Evolutionary conservation across 306 rosid genomes (phyloP).

Genomic region (Alnus rubra): DNA sequence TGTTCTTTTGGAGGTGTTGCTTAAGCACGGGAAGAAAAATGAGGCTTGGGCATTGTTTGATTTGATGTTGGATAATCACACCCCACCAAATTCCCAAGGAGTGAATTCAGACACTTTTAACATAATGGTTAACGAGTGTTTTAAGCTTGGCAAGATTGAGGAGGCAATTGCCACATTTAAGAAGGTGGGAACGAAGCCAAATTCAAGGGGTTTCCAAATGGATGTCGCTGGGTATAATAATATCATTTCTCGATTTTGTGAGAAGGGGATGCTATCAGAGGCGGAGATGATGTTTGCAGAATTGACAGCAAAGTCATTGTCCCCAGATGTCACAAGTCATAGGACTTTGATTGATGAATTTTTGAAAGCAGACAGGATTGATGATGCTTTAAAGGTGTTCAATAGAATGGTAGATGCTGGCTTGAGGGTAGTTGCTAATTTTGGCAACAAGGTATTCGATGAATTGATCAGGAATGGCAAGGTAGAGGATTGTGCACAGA

Average conservation of each 20-base stretch:
- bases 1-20: constrained; percentile 77
- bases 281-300: constrained; percentile 74
- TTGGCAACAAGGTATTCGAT: constrained; percentile 69
- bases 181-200: constrained; percentile 71
- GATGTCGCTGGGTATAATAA: constrained; percentile 91
- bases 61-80: constrained; percentile 84
- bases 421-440: constrained; percentile 79
- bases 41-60: constrained; percentile 74
- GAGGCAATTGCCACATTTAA: constrained; percentile 70
- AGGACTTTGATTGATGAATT: constrained; percentile 75
- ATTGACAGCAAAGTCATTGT: constrained; percentile 70
- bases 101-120: constrained; percentile 88
- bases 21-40: constrained; percentile 51
- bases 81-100: constrained; percentile 85
- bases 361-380: constrained; percentile 61
- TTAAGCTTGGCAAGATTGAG: constrained; percentile 53
- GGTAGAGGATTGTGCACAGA: constrained; percentile 61
- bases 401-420: constrained; percentile 85
- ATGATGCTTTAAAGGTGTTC: constrained; percentile 68
- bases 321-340: constrained; percentile 85
- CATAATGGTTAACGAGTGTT: constrained; percentile 84
- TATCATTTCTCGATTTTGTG: constrained; percentile 74
- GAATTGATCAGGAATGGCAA: constrained; percentile 75
- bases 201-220: constrained; percentile 83
- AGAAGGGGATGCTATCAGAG: constrained; percentile 66